Base-by-base conservation (phyloP, 805 yeast genomes). In the Wickerhamiella dianesei region DNA sequence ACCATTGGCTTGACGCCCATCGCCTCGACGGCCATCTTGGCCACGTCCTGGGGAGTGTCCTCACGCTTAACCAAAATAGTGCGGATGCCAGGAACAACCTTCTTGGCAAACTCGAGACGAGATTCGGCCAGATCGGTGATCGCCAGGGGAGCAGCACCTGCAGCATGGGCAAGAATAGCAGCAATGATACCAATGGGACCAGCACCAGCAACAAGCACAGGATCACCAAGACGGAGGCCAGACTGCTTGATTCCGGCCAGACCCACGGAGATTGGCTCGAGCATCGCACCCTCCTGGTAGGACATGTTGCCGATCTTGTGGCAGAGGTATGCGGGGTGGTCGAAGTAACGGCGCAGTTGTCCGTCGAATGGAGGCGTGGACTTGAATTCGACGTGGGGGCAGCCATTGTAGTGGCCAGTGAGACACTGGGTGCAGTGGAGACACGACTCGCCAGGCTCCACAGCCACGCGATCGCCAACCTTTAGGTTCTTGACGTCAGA, bases 171-270 rank as follows among this genome's bases (percentile, higher is more conserved):
- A 42, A 73, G 57, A 3, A 69, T 51, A 43, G 76, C 66, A 21
- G 74, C 60, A 37, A 72, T 67, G 29, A 75, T 59, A 14, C 80
- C 80, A 53, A 75, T 75, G n/a, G 80, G 79, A 19, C 80, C 79
- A 16, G 78, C 77, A 45, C 80, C 80, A 39, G 71, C 66, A 45
- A 75, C 63, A 41, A 71, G 57, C 12, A 65, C 66, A 20, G 75
- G 73, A 51, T 69, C 70, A 44, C 78, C 79, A n/a, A 73, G 56
- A 46, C 61, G 63, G 40, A 75, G 59, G 16, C 70, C 69, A 2
- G 76, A 68, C 52, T 72, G 63, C 53, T 67, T 68, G 41, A 76
- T 65, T 21, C 76, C 80, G 45, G 73, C 76, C 45, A 70, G 64
- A 2, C 73, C 77, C 43, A 75, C 80, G 16, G 72, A 64, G 32